Evolutionary conservation across 2,329 filamentous ascomycete species (phyloP), one percentile per base, ranked within the genome.

Genomic region (Aspergillus floridensis): DNA sequence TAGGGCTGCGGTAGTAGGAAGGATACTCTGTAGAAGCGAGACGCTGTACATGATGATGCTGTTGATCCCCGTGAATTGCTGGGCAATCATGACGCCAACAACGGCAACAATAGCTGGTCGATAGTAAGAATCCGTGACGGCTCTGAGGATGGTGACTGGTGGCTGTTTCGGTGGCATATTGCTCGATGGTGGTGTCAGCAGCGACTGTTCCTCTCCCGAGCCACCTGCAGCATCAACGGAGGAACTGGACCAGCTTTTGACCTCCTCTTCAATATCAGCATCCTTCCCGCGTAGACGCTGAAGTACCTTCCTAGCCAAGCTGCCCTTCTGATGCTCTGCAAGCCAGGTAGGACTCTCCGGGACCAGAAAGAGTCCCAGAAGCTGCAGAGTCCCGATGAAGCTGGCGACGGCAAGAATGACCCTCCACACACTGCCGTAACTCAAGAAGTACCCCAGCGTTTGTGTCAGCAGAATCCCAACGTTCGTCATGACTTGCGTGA

Each of bases 1-100:
- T 1, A 96, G 79, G 0, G 89, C 89, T 0, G 93, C 93, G 62
- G 88, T 92, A 50, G 92, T 86, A 3, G 91, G 89, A 0, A 99
- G 84, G 1, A 98, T 84, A 63, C 87, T 87, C 32, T 89, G 86
- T 14, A 99, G 84, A 1, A 99, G 86, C 0, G 91, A 92, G 5
- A 98, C 95, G 2, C 93, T 96, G 76, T 99, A 99, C 93, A 99
- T 97, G 77, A 98, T 90, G 71, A 98, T 93, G 59, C 90, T 93
- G 83, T 99, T 98, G 79, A 98, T 93, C 50, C 92, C 93, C 59
- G 90, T 93, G 41, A 97, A 82, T 74, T 99, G 95, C 74, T 98
- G 95, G 0, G 91, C 89, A 59, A 93, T 83, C 93, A 98, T 97
- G 66, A 96, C 88, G 1, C 91, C 92, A 12, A 96, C 84, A 3